Percentiles rank a stretch among this genome's conserved stretches.
Conservation (phyloP, 1,284 basidiomycete genomes). For the Leccinum solheimii region DNA sequence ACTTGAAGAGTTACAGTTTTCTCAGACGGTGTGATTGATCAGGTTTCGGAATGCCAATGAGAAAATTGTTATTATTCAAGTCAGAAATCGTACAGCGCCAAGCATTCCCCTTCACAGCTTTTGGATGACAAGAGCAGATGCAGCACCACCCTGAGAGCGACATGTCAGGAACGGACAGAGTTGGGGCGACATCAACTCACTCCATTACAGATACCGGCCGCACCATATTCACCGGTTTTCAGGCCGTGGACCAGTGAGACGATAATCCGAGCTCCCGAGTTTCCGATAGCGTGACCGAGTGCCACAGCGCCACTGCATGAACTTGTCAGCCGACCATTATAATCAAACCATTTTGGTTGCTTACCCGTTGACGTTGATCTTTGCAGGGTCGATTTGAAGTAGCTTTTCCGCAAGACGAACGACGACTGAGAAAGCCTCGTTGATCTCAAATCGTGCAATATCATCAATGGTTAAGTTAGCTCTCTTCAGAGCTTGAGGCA, state of each 20-base stretch:
- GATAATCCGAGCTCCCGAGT: constrained; percentile 93
- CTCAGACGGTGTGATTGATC: constrained; percentile 7
- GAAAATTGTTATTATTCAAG: constrained; percentile 17
- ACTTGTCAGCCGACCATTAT: constrained; percentile 12
- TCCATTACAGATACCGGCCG: constrained; percentile 97
- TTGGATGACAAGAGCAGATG: constrained; percentile 88
- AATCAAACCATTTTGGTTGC: constrained; percentile 25
- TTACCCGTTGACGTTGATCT: constrained; percentile 91
- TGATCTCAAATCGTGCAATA: constrained; percentile 94
- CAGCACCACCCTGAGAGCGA: constrained; percentile 77
- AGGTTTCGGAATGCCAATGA: constrained; percentile 4
- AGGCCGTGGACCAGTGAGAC: constrained; percentile 92
- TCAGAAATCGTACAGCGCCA: constrained; percentile 21
- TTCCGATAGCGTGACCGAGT: constrained; percentile 94
- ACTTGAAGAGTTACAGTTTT: constrained; percentile 6
- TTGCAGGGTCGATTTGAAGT: constrained; percentile 78
- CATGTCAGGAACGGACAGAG: constrained; percentile 16
- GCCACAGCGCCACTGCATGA: constrained; percentile 81
- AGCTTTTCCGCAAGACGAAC: constrained; percentile 91
- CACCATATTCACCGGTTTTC: constrained; percentile 95
- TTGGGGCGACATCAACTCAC: constrained; percentile 48
- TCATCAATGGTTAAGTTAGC: constrained; percentile 85
- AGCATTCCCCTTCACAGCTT: constrained; percentile 59
- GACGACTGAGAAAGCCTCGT: constrained; percentile 98
- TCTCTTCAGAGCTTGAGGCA: constrained; percentile 86